Conservation (phyloP, 225 moss, liverwort and hornwort genomes). For the Pseudoscleropodium purum region DNA sequence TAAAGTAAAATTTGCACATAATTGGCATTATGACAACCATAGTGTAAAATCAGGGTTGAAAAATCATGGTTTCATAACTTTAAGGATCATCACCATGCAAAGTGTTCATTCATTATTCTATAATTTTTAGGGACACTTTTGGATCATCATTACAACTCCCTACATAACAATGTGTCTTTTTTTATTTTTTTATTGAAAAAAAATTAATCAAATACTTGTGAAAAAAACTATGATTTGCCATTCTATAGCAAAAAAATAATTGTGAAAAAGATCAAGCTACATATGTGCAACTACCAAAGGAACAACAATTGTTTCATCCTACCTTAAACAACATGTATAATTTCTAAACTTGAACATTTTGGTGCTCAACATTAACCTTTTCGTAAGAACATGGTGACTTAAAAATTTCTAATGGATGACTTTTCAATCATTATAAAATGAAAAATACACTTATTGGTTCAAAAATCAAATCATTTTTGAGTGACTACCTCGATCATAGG, state of each 20-base stretch:
- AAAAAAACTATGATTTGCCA: fast-evolving
- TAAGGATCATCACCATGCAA: neutral
- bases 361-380: fast-evolving
- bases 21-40: neutral
- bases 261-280: no score
- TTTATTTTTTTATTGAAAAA: neutral
- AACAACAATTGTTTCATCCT: neutral
- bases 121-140: neutral
- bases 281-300: neutral
- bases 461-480: neutral
- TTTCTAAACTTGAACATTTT: neutral
- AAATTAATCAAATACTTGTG: neutral
- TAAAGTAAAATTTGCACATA: neutral
- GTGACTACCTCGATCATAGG: neutral
- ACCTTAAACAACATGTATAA: neutral
- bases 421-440: neutral
- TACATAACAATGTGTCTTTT: no score
- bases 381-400: fast-evolving
- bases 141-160: no score
- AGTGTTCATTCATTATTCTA: neutral
- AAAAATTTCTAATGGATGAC: neutral
- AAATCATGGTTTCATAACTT: neutral
- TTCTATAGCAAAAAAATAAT: neutral
- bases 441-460: neutral
- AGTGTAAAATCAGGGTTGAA: neutral